Evolutionary conservation across 1,284 basidiomycete genomes (phyloP).

Genomic region (Fomitopsis palustris): DNA sequence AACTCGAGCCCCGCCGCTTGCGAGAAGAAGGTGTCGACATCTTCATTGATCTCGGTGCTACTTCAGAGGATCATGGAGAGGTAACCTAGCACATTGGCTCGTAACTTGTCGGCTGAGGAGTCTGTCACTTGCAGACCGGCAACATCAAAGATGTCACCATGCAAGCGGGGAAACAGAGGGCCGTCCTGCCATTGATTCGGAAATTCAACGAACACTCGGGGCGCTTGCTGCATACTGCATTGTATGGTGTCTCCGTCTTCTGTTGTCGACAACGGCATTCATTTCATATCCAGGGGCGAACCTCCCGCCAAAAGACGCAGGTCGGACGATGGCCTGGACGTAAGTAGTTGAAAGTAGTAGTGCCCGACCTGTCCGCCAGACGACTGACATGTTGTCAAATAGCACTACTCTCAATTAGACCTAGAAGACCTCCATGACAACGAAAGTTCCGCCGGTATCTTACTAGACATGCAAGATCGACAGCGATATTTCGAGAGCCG

Average conservation of each 20-base stretch:
- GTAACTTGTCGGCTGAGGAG: not conserved
- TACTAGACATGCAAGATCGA: constrained; percentile 81
- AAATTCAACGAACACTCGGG: constrained; percentile 98
- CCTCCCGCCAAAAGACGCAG: constrained; percentile 57
- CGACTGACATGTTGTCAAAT: not conserved
- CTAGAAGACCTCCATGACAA: constrained; percentile 82
- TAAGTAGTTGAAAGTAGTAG: constrained; percentile 7
- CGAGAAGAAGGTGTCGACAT: constrained; percentile 70
- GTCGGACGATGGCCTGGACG: constrained; percentile 34
- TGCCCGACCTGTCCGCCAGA: not conserved
- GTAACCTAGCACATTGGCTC: constrained; percentile 34
- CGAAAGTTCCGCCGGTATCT: constrained; percentile 61
- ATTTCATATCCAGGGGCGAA: constrained; percentile 45
- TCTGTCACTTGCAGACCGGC: constrained; percentile 55
- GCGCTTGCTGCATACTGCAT: constrained; percentile 73
- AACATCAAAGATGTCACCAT: constrained; percentile 92
- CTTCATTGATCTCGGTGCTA: constrained; percentile 86
- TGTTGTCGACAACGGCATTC: constrained; percentile 4
- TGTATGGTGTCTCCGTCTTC: constrained; percentile 41
- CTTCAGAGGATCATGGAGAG: constrained; percentile 89
- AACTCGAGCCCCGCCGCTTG: constrained; percentile 74
- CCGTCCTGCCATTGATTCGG: constrained; percentile 88
- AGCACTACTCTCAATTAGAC: constrained; percentile 72
- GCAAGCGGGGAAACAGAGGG: constrained; percentile 88
- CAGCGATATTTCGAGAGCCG: constrained; percentile 74